Conservation (phyloP, 225 moss, liverwort and hornwort genomes). For the Thuidium tamariscinum region DNA sequence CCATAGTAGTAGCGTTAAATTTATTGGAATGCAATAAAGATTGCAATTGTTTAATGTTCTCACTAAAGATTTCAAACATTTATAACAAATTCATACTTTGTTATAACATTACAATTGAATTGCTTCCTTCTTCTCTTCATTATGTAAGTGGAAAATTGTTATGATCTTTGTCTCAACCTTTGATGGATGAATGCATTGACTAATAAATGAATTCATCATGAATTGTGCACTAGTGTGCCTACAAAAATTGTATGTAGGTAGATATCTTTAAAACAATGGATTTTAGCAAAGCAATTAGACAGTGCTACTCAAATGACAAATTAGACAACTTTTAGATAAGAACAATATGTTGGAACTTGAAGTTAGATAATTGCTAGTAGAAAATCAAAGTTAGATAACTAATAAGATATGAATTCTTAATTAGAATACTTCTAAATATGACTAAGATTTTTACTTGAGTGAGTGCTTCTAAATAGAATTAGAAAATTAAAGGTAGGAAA, state of each 20-base stretch:
- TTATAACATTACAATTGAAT: not conserved
- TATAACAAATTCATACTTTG: not conserved
- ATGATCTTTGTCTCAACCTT: not conserved
- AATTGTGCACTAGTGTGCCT: not conserved
- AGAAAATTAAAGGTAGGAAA: not conserved
- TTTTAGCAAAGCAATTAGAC: not conserved
- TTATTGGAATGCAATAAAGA: not conserved
- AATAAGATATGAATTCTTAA: not conserved
- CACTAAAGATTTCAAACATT: not conserved
- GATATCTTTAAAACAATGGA: not conserved
- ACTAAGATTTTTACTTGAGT: not conserved
- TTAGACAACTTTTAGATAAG: fast-evolving
- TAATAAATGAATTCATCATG: no score
- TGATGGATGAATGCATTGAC: not conserved
- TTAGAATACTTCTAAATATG: not conserved
- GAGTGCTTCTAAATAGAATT: fast-evolving
- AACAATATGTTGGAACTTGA: not conserved
- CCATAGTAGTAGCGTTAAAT: not conserved
- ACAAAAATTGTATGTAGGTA: not conserved
- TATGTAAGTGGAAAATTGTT: not conserved
- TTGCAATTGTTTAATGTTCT: not conserved
- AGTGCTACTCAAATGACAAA: not conserved
- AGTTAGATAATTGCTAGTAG: fast-evolving
- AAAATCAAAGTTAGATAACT: not conserved
- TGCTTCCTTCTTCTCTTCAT: not conserved